Evolutionary conservation across 805 yeast species (phyloP).

Genomic region (Pichia occidentalis): DNA sequence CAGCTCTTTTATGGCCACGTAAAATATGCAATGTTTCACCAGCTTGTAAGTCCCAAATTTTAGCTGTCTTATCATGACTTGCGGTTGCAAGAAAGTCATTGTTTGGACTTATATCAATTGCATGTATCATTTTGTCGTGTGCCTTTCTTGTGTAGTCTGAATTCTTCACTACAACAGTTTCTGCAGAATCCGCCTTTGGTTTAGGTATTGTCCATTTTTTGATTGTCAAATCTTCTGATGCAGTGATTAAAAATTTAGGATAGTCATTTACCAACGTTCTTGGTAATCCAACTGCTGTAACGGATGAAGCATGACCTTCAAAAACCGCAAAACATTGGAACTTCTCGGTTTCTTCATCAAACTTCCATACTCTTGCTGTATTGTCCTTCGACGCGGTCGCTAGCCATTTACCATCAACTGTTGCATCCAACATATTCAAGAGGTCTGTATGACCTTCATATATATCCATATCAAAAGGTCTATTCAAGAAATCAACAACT

Average conservation of each 20-base stretch:
- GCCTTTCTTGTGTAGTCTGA: constrained; percentile 92
- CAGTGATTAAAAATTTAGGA: constrained; percentile 76
- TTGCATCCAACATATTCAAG: constrained; percentile 70
- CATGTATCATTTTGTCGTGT: constrained; percentile 93
- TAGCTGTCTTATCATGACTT: constrained; percentile 86
- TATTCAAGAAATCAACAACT: constrained; percentile 53
- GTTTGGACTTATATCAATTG: constrained; percentile 85
- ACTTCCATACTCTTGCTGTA: constrained; percentile 79
- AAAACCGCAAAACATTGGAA: constrained; percentile 53
- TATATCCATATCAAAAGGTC: constrained; percentile 54
- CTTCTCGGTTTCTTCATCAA: constrained; percentile 34
- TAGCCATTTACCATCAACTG: constrained; percentile 80
- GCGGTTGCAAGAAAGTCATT: constrained; percentile 88
- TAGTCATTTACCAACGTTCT: constrained; percentile 35
- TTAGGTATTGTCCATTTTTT: constrained; percentile 78
- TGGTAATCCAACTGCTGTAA: constrained; percentile 77
- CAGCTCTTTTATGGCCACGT: constrained; percentile 88
- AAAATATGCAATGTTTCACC: constrained; percentile 85
- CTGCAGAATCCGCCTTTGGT: constrained; percentile 16
- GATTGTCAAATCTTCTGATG: constrained; percentile 76
- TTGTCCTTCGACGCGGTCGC: constrained; percentile 90
- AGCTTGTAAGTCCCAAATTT: constrained; percentile 77
- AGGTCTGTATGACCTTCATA: constrained; percentile 82
- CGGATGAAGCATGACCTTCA: constrained; percentile 81
- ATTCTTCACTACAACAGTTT: constrained; percentile 36